phyloP scores from a whole-genome alignment of 441 rosid genomes.

The Bocquillonia castaneifolia region DNA sequence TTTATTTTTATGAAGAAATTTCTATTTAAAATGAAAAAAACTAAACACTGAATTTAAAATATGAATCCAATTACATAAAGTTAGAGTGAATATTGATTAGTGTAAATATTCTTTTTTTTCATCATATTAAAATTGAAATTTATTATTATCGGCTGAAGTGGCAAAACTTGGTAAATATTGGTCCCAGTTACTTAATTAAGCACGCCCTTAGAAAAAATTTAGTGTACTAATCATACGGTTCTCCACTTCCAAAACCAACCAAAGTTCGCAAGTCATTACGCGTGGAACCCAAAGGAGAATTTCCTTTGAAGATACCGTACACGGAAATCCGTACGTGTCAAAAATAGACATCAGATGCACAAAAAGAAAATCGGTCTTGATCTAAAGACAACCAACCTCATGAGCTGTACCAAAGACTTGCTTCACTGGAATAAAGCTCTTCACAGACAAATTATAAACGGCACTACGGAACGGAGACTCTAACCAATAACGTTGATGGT shows the following conservation, averaged over 20 bases:
- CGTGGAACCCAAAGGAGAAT: conserved; percentile 7
- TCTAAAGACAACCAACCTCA: neutral
- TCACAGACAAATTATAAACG: neutral
- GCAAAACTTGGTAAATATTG: neutral
- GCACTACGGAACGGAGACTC: neutral
- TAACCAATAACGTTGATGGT: neutral
- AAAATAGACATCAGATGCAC: no score
- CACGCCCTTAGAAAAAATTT: conserved; percentile 1
- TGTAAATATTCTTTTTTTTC: no score
- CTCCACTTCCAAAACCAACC: neutral
- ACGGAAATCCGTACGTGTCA: conserved; percentile 6
- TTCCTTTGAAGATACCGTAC: neutral
- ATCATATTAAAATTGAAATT: no score
- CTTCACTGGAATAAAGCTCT: neutral
- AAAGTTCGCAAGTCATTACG: conserved; percentile 1
- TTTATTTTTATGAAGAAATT: no score
- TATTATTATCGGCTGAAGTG: no score
- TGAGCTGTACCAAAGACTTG: neutral
- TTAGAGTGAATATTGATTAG: no score
- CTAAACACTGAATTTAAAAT: no score
- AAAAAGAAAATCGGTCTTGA: neutral
- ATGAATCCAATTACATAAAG: no score
- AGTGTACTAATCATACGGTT: no score
- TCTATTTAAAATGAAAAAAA: no score
- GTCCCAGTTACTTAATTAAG: neutral